These are phyloP conservation scores for Chaetomiaceae sp. DNA, from an alignment of 2,329 filamentous ascomycete species.

Conservation along the genomic window DNA sequence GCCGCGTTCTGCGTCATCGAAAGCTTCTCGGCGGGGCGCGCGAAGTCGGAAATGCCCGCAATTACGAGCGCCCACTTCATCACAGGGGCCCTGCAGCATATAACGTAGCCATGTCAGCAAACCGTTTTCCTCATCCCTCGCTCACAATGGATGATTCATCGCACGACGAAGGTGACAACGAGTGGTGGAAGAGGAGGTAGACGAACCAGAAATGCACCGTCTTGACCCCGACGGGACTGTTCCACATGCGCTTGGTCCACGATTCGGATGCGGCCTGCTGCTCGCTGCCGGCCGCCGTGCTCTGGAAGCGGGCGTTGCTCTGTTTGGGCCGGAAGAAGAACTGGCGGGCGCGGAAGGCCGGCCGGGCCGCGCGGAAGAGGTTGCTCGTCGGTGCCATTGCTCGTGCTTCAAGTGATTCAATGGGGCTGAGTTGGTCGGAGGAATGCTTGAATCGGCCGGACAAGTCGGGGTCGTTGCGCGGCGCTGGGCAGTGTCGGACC, in stretches of 20 bases:
- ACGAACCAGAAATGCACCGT: slow-evolving; percentile 96
- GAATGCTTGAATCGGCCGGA: no score
- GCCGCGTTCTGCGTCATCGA: slow-evolving; percentile 89
- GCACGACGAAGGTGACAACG: neutral
- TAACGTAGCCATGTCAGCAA: neutral
- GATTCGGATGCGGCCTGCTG: slow-evolving; percentile 37
- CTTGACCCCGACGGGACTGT: slow-evolving; percentile 75
- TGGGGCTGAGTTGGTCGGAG: neutral
- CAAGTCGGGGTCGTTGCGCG: neutral
- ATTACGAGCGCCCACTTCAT: slow-evolving; percentile 97
- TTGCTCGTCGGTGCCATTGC: slow-evolving; percentile 28
- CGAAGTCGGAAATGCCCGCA: slow-evolving; percentile 85
- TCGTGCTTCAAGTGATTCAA: slow-evolving; percentile 2
- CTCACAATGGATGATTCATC: no score
- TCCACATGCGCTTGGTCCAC: slow-evolving; percentile 75
- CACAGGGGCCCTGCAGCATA: slow-evolving; percentile 67
- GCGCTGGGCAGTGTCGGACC: neutral
- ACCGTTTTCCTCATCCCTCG: neutral
- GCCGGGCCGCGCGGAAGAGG: slow-evolving; percentile 47
- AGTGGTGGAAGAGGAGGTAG: neutral
- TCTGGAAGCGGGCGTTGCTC: slow-evolving; percentile 58
- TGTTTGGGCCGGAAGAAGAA: slow-evolving; percentile 40
- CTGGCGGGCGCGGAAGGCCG: slow-evolving; percentile 47
- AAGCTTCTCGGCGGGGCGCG: slow-evolving; percentile 84
- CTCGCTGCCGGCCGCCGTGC: slow-evolving; percentile 47